Evolutionary conservation across 345 rosid species (phyloP).

Genomic region (rapeseed (Brassica napus)): Da-Ae NC_063439.1:395501-396000

Average conservation of each 20-base stretch:
- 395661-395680: conserved; percentile 15
- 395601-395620: neutral
- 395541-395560: conserved; percentile 15
- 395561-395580: neutral
- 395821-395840: neutral
- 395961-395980: too few relatives aligned
- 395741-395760: neutral
- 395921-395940: too few relatives aligned
- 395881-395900: too few relatives aligned
- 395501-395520: conserved; percentile 38
- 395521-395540: conserved; percentile 32
- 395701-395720: neutral
- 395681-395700: conserved; percentile 31
- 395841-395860: too few relatives aligned
- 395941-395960: too few relatives aligned
- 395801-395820: conserved; percentile 8
- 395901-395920: too few relatives aligned
- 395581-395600: neutral
- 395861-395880: neutral
- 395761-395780: conserved; percentile 7
- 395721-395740: neutral
- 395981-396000: too few relatives aligned
- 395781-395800: conserved; percentile 3
- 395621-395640: conserved; percentile 10
- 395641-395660: conserved; percentile 13